Evolutionary conservation across 768 basidiomycete species (phyloP), one percentile per base, ranked within the genome.

Genomic region (Termitomyces sp.): DNA sequence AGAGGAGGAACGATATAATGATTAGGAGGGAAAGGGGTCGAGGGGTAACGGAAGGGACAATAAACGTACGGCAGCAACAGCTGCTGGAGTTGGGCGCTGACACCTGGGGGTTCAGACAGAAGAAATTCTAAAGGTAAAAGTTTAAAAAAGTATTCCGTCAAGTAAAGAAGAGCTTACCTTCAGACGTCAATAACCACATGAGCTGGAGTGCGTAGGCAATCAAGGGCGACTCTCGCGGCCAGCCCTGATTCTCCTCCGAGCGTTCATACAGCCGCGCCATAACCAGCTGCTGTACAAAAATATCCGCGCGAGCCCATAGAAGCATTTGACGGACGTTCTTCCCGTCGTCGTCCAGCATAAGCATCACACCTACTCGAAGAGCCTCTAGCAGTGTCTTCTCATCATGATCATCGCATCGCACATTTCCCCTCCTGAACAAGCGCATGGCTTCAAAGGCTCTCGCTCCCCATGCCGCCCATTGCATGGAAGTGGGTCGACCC

Each of bases 331-430:
- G 64, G 24, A 69, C 68, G 62, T 87, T 86, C 65, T 74, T 74
- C 40, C 82, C 84, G 65, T 87, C 85, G 67, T 83, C 79, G 58
- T 85, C 85, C 7, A 74, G 64, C 60, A 82, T 59, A 75, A 66
- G 53, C 39, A 46, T 49, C 36, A 39, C 53, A 16, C 9, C 46
- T 20, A 55, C 55, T 34, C 24, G 20, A 30, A 49, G 53, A 30
- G 56, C 56, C 43, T 57, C 54, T 5, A 27, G 8, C 32, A 44
- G 45, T 40, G 14, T 13, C 26, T 37, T 16, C 12, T 37, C 22
- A 27, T 22, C 18, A 27, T 13, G 4, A 1, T 44, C 61, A 24
- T 40, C 33, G 8, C n/a, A 49, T 20, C 34, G 33, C 14, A 37
- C 7, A 16, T 37, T 34, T 36, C 52, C 52, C 14, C 16, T 44